These are phyloP conservation scores for Lipomyces spencermartinsiae DNA, from an alignment of 805 yeast species.

Conservation along the genomic window DNA sequence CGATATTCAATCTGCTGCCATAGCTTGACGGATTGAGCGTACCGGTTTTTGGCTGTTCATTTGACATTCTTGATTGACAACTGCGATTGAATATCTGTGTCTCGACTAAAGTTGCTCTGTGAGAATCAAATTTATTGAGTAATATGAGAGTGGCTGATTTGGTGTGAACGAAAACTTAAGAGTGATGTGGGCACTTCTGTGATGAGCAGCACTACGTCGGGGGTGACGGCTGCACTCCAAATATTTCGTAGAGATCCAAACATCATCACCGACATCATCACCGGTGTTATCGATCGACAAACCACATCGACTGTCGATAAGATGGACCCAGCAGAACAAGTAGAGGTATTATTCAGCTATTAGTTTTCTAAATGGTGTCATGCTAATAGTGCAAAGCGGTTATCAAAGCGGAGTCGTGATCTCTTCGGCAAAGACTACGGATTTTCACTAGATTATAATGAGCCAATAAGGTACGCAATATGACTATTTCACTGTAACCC, in stretches of 20 bases:
- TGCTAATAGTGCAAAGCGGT: conserved; percentile 13
- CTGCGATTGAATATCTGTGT: neutral
- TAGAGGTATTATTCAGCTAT: conserved; percentile 25
- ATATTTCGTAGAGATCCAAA: neutral
- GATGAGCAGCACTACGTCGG: neutral
- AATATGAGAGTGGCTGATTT: too few species aligned
- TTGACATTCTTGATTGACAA: neutral
- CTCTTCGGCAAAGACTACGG: conserved; percentile 38
- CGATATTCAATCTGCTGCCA: neutral
- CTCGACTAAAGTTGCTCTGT: neutral
- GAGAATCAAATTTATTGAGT: neutral
- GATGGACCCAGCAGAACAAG: conserved; percentile 28
- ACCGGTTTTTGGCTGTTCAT: neutral
- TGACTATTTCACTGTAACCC: neutral
- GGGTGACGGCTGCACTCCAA: neutral
- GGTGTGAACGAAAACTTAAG: too few species aligned
- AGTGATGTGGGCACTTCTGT: neutral
- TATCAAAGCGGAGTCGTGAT: conserved; percentile 36
- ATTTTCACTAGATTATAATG: conserved; percentile 34
- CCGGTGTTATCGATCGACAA: neutral
- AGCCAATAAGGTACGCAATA: conserved; percentile 29
- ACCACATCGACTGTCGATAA: neutral
- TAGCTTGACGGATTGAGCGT: neutral
- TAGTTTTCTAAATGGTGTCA: neutral
- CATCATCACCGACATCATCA: neutral